Evolutionary conservation across 768 basidiomycete genomes (phyloP).

Genomic region (Hygrocybe punicea): DNA sequence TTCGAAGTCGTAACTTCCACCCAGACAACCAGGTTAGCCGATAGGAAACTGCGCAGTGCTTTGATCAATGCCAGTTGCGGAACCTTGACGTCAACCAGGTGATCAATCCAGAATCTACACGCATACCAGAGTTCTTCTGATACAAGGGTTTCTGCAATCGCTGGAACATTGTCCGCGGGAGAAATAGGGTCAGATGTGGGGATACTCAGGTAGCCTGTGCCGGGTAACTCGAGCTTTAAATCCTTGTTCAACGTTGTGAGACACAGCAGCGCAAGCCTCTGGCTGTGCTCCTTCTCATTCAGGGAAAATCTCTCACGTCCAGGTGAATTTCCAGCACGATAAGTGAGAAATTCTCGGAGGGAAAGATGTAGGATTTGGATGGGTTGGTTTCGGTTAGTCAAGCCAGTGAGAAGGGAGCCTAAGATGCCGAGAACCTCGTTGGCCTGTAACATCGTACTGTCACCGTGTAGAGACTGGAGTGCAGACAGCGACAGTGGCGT

Average conservation of each 20-base stretch:
- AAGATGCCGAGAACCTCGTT: background rate
- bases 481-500: slow-evolving; percentile 3
- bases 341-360: background rate
- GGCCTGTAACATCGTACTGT: background rate
- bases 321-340: background rate
- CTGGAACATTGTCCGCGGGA: background rate
- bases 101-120: slow-evolving; percentile 6
- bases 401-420: background rate
- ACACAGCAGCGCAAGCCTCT: background rate
- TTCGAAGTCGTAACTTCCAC: background rate
- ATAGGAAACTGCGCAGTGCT: background rate
- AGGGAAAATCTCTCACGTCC: background rate
- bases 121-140: slow-evolving; percentile 7
- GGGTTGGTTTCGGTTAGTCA: background rate
- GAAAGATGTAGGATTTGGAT: background rate
- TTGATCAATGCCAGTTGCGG: background rate
- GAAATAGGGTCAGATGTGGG: too few species aligned
- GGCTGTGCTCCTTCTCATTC: background rate
- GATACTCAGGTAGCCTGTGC: background rate
- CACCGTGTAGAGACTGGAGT: background rate
- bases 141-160: background rate
- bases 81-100: slow-evolving; percentile 1
- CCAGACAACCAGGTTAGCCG: background rate
- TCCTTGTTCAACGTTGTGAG: background rate
- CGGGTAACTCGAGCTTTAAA: background rate